Evolutionary conservation across 2,329 filamentous ascomycete genomes (phyloP).

Genomic region (Diaporthe australafricana): DNA sequence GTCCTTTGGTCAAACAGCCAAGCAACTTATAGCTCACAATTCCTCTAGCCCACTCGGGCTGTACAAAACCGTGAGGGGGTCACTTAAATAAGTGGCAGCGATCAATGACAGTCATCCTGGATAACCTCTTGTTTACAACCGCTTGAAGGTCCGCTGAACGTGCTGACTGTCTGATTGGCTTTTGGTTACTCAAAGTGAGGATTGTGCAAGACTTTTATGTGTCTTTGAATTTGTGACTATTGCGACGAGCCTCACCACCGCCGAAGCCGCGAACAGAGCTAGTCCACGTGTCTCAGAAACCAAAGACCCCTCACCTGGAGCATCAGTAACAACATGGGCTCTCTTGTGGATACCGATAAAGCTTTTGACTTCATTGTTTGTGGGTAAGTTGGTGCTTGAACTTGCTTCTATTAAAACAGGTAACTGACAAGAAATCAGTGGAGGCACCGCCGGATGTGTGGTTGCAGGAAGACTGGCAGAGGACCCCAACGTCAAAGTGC

Average conservation of each 20-base stretch:
- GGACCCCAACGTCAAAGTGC: constrained; percentile 48
- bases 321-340: background rate
- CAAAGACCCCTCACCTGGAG: background rate
- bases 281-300: background rate
- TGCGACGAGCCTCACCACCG: background rate
- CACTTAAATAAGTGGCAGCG: background rate
- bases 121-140: background rate
- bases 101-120: background rate
- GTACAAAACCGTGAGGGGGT: background rate
- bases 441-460: constrained; percentile 60
- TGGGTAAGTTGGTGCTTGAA: background rate
- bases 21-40: background rate
- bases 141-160: background rate
- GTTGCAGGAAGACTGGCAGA: constrained; percentile 57
- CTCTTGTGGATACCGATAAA: background rate
- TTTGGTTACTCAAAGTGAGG: background rate
- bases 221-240: background rate
- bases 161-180: background rate
- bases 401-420: background rate
- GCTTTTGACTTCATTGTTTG: constrained; percentile 15
- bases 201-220: background rate
- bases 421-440: constrained; percentile 38
- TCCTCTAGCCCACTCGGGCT: background rate
- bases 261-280: background rate
- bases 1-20: background rate